Base-by-base conservation (phyloP, 108 stramenopile genomes). In the Cyclotella cryptica region DNA sequence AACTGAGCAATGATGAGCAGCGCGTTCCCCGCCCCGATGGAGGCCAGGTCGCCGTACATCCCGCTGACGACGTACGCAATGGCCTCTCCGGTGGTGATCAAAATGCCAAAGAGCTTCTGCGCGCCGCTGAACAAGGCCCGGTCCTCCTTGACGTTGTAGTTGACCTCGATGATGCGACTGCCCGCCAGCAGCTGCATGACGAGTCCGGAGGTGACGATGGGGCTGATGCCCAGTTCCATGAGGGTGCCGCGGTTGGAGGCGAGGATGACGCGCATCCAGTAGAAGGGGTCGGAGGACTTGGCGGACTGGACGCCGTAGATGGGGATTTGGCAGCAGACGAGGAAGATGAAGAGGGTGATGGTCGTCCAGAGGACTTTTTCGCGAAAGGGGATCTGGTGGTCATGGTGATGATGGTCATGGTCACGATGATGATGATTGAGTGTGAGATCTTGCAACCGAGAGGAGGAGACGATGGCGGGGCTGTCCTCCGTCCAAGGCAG, bases 261-360 rank as follows among this genome's bases (percentile, higher is more conserved):
- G n/a, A 99, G 90, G 73, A 99, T 98, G 53, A 99, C 98, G 27
- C 99, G 95, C 97, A 99, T 97, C 98, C 98, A 99, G 89, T 97
- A 98, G 90, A 99, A 98, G 19, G 99, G 99, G 86, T 99, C 99
- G 46, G 97, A 97, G 26, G 97, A 97, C 86, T 98, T 98, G 72
- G 96, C 96, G 4, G 89, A 92, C 78, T 97, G 94, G 41, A 99
- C 94, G 75, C 98, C 99, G 86, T 99, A 99, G 78, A 99, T 89
- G 28, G 99, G 99, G 76, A 99, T 98, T 84, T 99, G 99, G 72
- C 99, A 98, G 85, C 97, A 98, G 13, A 99, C 99, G 72, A 99
- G 87, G 88, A 98, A 99, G 77, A 99, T 98, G 88, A 99, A 98
- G 49, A 99, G 92, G 30, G 98, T 98, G 76, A 98, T 96, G 68